Conservation (phyloP, 23 red algal genomes). For the Gracilaria caudata region DNA sequence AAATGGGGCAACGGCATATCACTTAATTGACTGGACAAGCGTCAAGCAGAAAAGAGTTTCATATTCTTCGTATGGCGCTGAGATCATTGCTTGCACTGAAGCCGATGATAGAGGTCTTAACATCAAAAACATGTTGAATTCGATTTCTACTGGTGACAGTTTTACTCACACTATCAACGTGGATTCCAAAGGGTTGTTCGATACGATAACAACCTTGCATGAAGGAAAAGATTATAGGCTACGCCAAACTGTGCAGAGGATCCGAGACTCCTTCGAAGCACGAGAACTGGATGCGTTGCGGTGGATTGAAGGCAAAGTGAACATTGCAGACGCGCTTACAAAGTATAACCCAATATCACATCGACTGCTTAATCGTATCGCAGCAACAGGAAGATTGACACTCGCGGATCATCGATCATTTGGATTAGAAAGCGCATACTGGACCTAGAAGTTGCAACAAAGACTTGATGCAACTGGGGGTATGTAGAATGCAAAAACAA, state of each 20-base stretch:
- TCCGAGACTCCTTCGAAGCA: slow-evolving; percentile 1
- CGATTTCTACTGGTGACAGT: not conserved
- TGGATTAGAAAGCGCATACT: too few relatives aligned
- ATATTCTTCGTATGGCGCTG: slow-evolving; percentile 21
- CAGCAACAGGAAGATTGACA: too few relatives aligned
- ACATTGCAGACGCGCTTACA: slow-evolving; percentile 8
- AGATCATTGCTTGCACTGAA: slow-evolving; percentile 1
- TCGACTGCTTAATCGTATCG: too few relatives aligned
- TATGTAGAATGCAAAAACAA: too few relatives aligned
- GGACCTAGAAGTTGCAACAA: too few relatives aligned
- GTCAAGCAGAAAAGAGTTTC: not conserved
- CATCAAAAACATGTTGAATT: not conserved
- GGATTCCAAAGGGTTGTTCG: slow-evolving; percentile 17
- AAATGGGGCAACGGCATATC: not conserved
- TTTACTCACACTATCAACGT: not conserved
- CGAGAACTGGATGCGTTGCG: not conserved
- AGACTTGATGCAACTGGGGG: too few relatives aligned
- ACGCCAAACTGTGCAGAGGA: slow-evolving; percentile 2
- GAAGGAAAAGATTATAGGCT: slow-evolving; percentile 1
- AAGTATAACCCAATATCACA: not conserved
- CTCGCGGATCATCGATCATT: too few relatives aligned
- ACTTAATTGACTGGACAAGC: slow-evolving; percentile 17
- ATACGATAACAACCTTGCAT: slow-evolving; percentile 16
- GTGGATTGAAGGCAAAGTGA: slow-evolving; percentile 1
- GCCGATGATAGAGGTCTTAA: not conserved